Evolutionary conservation across 2,329 filamentous ascomycete species (phyloP).

Genomic region (Neonectria sp.): DNA sequence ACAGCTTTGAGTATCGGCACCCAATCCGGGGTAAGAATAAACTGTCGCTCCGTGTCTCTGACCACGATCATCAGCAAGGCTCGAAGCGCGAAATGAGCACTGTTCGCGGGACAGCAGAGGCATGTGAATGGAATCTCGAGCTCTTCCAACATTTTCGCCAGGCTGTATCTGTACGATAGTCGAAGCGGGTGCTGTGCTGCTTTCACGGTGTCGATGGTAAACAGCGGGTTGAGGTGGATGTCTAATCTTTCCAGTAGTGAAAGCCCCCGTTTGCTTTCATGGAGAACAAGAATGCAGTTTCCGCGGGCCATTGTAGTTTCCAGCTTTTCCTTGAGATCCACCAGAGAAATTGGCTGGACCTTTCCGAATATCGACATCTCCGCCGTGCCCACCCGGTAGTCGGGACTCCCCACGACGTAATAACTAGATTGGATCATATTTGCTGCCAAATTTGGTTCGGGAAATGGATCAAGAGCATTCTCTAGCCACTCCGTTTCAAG

Average conservation of each 20-base stretch:
- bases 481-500: slow-evolving; percentile 28
- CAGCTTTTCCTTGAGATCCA: slow-evolving; percentile 6
- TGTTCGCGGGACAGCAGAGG: slow-evolving; percentile 46
- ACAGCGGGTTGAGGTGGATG: slow-evolving; percentile 38
- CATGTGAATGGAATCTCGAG: slow-evolving; percentile 36
- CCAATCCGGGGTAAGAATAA: not conserved
- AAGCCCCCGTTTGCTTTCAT: slow-evolving; percentile 21
- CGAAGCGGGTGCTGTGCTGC: slow-evolving; percentile 44
- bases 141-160: slow-evolving; percentile 40
- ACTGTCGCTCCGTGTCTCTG: slow-evolving; percentile 9
- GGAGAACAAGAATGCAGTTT: slow-evolving; percentile 27
- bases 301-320: not conserved
- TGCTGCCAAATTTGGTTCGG: slow-evolving; percentile 15
- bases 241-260: slow-evolving; percentile 28
- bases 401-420: slow-evolving; percentile 10
- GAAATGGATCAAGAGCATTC: not conserved
- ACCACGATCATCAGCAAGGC: slow-evolving; percentile 24
- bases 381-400: not conserved
- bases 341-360: not conserved
- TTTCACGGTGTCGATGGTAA: slow-evolving; percentile 45
- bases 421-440: slow-evolving; percentile 18
- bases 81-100: slow-evolving; percentile 43
- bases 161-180: slow-evolving; percentile 41
- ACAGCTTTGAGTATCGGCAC: slow-evolving; percentile 6
- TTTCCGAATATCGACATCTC: slow-evolving; percentile 31